Evolutionary conservation across 768 basidiomycete genomes (phyloP).

Genomic region (Collybiopsis confluens): DNA sequence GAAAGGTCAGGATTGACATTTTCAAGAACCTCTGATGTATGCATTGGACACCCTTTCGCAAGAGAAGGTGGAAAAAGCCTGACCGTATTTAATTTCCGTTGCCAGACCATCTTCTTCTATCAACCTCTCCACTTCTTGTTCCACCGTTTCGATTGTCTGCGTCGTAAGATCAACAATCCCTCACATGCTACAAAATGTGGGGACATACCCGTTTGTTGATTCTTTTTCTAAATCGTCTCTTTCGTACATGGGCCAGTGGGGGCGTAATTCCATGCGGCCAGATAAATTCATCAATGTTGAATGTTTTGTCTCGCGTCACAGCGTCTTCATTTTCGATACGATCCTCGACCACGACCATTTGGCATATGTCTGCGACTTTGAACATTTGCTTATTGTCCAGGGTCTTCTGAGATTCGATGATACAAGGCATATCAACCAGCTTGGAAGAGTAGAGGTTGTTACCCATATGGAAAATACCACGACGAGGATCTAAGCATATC

Average conservation of each 20-base stretch:
- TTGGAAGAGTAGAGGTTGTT: slow-evolving; percentile 82
- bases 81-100: slow-evolving; percentile 73
- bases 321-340: slow-evolving; percentile 69
- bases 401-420: slow-evolving; percentile 94
- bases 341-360: slow-evolving; percentile 93
- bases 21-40: slow-evolving; percentile 66
- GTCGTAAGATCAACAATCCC: neutral
- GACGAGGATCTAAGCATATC: slow-evolving; percentile 66
- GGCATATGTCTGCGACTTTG: slow-evolving; percentile 98
- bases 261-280: slow-evolving; percentile 97
- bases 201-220: slow-evolving; percentile 71
- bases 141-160: slow-evolving; percentile 91
- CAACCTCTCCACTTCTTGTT: slow-evolving; percentile 87
- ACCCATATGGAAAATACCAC: slow-evolving; percentile 86
- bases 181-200: slow-evolving; percentile 8
- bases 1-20: slow-evolving; percentile 90
- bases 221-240: slow-evolving; percentile 88
- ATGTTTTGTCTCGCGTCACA: slow-evolving; percentile 54
- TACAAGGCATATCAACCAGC: slow-evolving; percentile 91
- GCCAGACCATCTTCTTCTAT: slow-evolving; percentile 78
- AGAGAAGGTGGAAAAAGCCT: slow-evolving; percentile 9
- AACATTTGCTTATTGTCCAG: slow-evolving; percentile 96
- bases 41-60: neutral
- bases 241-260: slow-evolving; percentile 84
- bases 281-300: slow-evolving; percentile 93